Evolutionary conservation across 225 moss, liverwort and hornwort species (phyloP).

Genomic region (Marchantia polymorpha): DNA sequence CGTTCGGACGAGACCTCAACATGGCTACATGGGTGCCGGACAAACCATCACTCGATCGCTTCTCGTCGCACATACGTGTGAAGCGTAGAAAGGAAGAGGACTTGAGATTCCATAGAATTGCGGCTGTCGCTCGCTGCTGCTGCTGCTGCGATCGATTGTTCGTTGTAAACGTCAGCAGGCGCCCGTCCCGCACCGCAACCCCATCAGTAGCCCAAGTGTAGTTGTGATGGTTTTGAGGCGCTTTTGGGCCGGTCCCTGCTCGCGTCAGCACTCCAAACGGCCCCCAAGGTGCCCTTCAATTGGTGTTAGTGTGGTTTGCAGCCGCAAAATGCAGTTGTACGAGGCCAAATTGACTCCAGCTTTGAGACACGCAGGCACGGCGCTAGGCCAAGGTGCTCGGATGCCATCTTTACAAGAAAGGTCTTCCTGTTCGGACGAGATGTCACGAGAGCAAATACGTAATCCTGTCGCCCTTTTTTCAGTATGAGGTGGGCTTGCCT

Average conservation of each 20-base stretch:
- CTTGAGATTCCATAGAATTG: background rate
- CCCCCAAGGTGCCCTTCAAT: background rate
- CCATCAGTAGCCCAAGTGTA: background rate
- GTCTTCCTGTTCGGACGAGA: background rate
- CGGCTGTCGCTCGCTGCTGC: background rate
- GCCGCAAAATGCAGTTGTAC: constrained; percentile 2
- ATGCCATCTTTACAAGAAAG: background rate
- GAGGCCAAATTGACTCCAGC: background rate
- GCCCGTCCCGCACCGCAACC: background rate
- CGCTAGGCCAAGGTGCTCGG: background rate
- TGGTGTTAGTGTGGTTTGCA: constrained; percentile 6
- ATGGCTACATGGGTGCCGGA: background rate
- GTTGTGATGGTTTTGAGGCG: constrained; percentile 13
- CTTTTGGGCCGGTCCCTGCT: background rate
- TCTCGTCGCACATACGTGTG: background rate
- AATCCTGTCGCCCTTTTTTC: background rate
- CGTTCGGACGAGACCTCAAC: background rate
- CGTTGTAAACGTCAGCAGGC: constrained; percentile 12
- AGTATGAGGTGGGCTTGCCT: background rate
- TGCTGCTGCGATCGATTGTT: background rate
- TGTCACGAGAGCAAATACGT: constrained; percentile 14
- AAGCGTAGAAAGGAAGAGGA: background rate
- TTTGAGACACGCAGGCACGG: background rate
- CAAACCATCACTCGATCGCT: background rate
- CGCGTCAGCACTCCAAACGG: constrained; percentile 15